Evolutionary conservation across 345 rosid genomes (phyloP), one percentile per base, ranked within the genome.

Genomic region (Brassica carinata): DNA sequence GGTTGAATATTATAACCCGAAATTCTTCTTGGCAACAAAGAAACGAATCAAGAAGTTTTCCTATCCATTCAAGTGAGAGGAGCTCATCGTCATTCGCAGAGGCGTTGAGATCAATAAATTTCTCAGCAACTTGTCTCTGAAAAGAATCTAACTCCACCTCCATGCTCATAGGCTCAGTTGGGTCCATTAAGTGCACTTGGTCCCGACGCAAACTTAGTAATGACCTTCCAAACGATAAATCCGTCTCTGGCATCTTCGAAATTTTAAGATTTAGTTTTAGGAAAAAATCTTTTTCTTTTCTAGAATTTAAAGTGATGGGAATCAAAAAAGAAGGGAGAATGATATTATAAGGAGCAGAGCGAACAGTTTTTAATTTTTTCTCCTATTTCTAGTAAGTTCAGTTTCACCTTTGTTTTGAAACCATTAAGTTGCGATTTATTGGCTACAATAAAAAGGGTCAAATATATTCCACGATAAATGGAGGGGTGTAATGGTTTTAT

Each of bases 141-240:
- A 53, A 53, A 53, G 58, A 53, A 53, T 53, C 58, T 53, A 53
- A 53, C 18, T 53, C 58, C 18, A 53, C 58, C 58, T 53, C 58
- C 58, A 53, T 53, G 58, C 58, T 53, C 58, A n/a, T 53, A n/a
- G 58, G 58, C 18, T 53, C 58, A n/a, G 19, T 53, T 53, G 58
- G 18, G 19, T 53, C 58, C 58, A 53, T n/a, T 53, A 53, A 53
- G 58, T 53, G 58, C 58, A 53, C 58, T n/a, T 53, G 58, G 58
- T 53, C 58, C 58, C 58, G 58, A 53, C 58, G 58, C 58, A 53
- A 53, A 53, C 58, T 53, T 53, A 53, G 58, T 53, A 53, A 53
- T n/a, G 58, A 53, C 58, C 58, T 53, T 53, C 58, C 58, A 53
- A 53, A 53, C 58, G 58, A 53, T n/a, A 53, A 53, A 5, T 53